Evolutionary conservation across 1,284 basidiomycete species (phyloP).

Genomic region (Cystobasidiaceae sp.): DNA sequence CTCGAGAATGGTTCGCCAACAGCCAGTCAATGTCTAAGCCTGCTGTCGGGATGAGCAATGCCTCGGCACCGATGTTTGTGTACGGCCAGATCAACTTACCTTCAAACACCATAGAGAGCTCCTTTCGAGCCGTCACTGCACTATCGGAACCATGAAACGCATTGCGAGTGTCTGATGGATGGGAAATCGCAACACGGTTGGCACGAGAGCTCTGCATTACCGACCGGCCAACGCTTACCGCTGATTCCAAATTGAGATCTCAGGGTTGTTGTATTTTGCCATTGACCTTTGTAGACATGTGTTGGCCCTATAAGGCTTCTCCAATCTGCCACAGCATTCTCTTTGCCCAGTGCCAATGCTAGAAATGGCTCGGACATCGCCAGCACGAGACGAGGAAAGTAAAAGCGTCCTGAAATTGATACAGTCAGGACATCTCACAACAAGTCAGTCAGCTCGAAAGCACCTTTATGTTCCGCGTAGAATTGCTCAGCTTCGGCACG

Average conservation of each 20-base stretch:
- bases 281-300: conserved; percentile 39
- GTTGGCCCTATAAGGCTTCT: conserved; percentile 40
- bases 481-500: conserved; percentile 34
- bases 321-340: conserved; percentile 38
- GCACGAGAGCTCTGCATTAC: background rate
- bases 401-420: conserved; percentile 41
- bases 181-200: background rate
- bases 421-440: too few species aligned
- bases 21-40: conserved; percentile 28
- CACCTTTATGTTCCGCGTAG: conserved; percentile 39
- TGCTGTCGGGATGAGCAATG: background rate
- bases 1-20: background rate
- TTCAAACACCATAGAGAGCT: conserved; percentile 37
- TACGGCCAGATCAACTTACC: background rate
- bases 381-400: conserved; percentile 41
- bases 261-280: conserved; percentile 34
- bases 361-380: conserved; percentile 39
- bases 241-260: conserved; percentile 37
- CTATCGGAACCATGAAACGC: conserved; percentile 41
- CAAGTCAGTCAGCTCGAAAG: too few species aligned
- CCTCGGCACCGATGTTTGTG: background rate
- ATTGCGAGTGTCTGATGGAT: conserved; percentile 37
- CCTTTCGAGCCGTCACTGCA: conserved; percentile 32
- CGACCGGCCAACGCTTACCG: conserved; percentile 19
- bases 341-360: conserved; percentile 37